Conservation (phyloP, 306 rosid species). For the Begonia peltatifolia region DNA sequence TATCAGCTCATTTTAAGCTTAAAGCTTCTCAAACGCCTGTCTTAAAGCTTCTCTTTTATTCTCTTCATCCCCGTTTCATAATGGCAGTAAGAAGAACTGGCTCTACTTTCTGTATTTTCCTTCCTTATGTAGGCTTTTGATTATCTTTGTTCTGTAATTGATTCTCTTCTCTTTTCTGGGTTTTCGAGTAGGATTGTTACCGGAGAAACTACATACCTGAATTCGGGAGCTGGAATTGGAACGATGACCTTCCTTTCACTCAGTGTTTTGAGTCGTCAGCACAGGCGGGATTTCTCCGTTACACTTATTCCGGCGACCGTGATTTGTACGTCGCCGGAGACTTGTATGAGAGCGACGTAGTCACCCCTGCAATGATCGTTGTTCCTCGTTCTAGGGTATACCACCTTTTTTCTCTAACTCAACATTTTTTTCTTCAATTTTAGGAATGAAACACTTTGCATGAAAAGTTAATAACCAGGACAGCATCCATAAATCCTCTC, state of each 20-base stretch:
- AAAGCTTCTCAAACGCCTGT: not conserved
- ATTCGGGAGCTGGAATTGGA: slow-evolving; percentile 97
- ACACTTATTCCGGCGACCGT: slow-evolving; percentile 38
- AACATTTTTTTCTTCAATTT: no score
- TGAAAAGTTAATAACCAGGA: no score
- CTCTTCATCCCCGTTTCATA: no score
- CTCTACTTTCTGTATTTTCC: not conserved
- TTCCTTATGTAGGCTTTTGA: not conserved
- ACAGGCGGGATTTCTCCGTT: slow-evolving; percentile 29
- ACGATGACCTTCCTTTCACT: slow-evolving; percentile 62
- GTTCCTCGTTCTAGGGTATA: slow-evolving; percentile 61
- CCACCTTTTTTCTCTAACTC: no score
- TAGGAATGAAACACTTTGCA: no score
- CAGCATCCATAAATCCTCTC: no score
- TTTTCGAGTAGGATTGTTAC: slow-evolving; percentile 9
- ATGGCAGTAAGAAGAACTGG: not conserved
- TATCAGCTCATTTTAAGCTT: no score
- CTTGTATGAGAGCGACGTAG: slow-evolving; percentile 50
- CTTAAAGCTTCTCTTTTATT: not conserved
- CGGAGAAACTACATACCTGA: slow-evolving; percentile 52
- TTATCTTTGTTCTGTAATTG: not conserved
- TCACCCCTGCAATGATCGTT: slow-evolving; percentile 74
- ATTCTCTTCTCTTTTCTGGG: no score
- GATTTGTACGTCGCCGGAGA: slow-evolving; percentile 71
- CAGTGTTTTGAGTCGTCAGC: slow-evolving; percentile 81